Conservation (phyloP, 306 rosid species). For the cucumber (Cucumis sativus) region DNA sequence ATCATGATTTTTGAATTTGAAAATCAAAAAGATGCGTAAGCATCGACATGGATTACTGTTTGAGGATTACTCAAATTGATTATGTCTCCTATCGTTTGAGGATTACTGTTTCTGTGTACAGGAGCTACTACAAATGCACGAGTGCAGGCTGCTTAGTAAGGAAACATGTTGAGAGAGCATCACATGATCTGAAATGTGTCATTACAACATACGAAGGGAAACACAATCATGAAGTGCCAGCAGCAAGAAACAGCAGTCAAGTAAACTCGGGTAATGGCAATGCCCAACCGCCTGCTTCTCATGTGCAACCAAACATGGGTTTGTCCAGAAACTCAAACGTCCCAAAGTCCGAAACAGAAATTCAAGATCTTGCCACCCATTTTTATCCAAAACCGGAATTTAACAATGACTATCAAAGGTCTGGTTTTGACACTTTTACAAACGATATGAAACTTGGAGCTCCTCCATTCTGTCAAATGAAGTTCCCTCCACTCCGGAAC, state of each 20-base stretch:
- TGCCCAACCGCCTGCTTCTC: constrained; percentile 18
- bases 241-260: constrained; percentile 54
- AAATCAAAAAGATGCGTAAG: background rate
- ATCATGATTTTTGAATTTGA: background rate
- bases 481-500: constrained; percentile 33
- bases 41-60: background rate
- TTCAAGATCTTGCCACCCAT: constrained; percentile 33
- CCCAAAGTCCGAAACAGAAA: constrained; percentile 30
- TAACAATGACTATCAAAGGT: constrained; percentile 29
- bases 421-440: constrained; percentile 33
- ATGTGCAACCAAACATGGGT: constrained; percentile 27
- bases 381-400: constrained; percentile 62
- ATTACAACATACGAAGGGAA: constrained; percentile 80
- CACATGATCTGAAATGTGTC: constrained; percentile 57
- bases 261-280: constrained; percentile 27
- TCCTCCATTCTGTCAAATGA: constrained; percentile 46
- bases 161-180: constrained; percentile 93
- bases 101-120: constrained; percentile 6
- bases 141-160: constrained; percentile 72
- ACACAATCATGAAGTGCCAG: constrained; percentile 76
- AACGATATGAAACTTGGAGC: constrained; percentile 43
- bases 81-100: background rate
- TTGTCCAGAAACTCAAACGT: constrained; percentile 23
- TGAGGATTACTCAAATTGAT: background rate
- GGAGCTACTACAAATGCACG: constrained; percentile 98